Evolutionary conservation across 306 rosid genomes (phyloP), one percentile per base, ranked within the genome.

Genomic region (Quercus parvula): DNA sequence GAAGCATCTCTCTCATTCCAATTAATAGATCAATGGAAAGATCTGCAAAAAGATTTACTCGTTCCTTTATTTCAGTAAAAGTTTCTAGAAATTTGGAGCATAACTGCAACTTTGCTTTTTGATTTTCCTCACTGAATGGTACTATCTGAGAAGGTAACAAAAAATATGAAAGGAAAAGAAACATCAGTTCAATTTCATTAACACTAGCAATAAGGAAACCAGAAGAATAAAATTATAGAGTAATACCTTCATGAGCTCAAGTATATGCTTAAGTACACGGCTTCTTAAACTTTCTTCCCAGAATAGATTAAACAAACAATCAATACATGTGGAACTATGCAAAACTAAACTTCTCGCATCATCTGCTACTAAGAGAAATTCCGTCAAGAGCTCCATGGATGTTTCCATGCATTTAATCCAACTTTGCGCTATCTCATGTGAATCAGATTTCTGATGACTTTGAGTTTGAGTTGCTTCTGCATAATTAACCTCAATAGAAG

Each of bases 51-150:
- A 78, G 81, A 71, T 82, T 91, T 81, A 88, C 99, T 57, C 86
- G 88, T 73, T 95, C 99, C 87, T 87, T 95, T 77, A 92, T 85
- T 81, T 90, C 97, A 56, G 97, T 91, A 76, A 95, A 95, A 75
- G 84, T 90, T 79, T 95, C 99, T 62, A 95, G 81, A 83, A 92
- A 95, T 82, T 95, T 95, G 44, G 98, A 91, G 82, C 98, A 93
- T 77, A 95, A 82, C 81, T 85, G 93, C 84, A 89, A 81, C 85
- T 86, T 89, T 31, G 99, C 90, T 78, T 79, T 91, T 85, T 87
- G 89, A 80, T 95, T 97, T 84, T 93, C 96, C 59, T 88, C 97
- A 11, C 89, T 82, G 70, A 73, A 77, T 70, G 98, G 91, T 68
- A 78, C 81, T 64, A 85, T 91, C 99, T 95, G 86, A 74, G 78